Conservation (phyloP, 768 basidiomycete species). For the Lactifluus hygrophoroides region DNA sequence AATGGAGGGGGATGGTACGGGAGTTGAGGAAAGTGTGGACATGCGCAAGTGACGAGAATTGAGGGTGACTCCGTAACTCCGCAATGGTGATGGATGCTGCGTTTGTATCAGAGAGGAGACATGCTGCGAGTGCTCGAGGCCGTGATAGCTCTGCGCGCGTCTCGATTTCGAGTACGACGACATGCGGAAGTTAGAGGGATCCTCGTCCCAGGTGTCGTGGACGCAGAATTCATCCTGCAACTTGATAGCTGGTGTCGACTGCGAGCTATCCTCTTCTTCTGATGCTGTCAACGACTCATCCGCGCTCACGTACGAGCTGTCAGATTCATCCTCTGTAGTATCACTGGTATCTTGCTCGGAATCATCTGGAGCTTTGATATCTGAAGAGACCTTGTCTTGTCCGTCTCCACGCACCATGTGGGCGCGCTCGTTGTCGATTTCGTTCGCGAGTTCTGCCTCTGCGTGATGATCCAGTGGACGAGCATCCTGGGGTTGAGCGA, state of each 20-base stretch:
- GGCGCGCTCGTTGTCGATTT: slow-evolving; percentile 59
- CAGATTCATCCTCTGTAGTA: slow-evolving; percentile 15
- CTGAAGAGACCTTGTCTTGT: slow-evolving; percentile 36
- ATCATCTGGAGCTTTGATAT: not conserved
- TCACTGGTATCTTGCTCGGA: slow-evolving; percentile 8
- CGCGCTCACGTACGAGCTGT: slow-evolving; percentile 11
- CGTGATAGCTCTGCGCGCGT: slow-evolving; percentile 7
- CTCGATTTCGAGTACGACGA: not conserved
- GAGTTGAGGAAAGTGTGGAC: slow-evolving; percentile 26
- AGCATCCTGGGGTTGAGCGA: slow-evolving; percentile 40
- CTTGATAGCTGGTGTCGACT: not conserved
- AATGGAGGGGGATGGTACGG: slow-evolving; percentile 41
- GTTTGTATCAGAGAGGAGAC: not conserved
- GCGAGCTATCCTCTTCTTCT: not conserved
- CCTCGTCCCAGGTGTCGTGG: slow-evolving; percentile 4
- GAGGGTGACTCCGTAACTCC: slow-evolving; percentile 4
- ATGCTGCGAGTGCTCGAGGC: not conserved
- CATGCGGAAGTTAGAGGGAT: not conserved
- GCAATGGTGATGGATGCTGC: not conserved
- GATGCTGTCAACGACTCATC: slow-evolving; percentile 4
- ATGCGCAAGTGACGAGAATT: slow-evolving; percentile 29
- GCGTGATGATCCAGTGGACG: slow-evolving; percentile 45
- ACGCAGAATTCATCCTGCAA: not conserved
- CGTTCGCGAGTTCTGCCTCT: slow-evolving; percentile 55
- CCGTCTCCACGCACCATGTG: slow-evolving; percentile 72